phyloP scores from a whole-genome alignment of 352 stramenopile genomes.

The Phytopythium montanum region DNA sequence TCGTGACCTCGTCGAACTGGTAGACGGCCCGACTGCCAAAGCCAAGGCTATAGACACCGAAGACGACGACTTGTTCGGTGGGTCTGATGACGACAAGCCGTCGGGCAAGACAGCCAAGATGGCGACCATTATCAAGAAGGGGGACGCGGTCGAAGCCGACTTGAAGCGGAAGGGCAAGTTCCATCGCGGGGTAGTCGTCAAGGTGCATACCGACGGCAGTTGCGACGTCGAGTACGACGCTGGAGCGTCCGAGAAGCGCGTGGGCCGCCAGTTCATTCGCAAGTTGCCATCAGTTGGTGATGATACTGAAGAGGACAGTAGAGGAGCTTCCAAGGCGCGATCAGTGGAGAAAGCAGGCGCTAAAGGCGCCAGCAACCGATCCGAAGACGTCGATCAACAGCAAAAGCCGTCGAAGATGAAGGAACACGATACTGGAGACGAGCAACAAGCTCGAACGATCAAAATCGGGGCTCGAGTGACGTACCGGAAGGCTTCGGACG shows the following conservation, averaged over 20 bases:
- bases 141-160: conserved; percentile 26
- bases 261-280: conserved; percentile 6
- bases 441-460: conserved; percentile 7
- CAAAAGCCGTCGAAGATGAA: background rate
- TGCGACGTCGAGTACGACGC: conserved; percentile 38
- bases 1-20: conserved; percentile 16
- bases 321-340: background rate
- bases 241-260: conserved; percentile 20
- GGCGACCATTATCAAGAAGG: conserved; percentile 14
- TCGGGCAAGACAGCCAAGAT: background rate
- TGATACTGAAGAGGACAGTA: conserved; percentile 1
- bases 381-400: background rate
- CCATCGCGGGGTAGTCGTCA: conserved; percentile 24
- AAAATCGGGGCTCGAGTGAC: conserved; percentile 33
- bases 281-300: conserved; percentile 3
- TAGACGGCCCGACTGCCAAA: background rate
- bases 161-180: conserved; percentile 38
- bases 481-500: conserved; percentile 28
- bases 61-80: conserved; percentile 21
- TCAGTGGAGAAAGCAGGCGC: conserved; percentile 1
- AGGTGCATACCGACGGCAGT: conserved; percentile 18
- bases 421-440: background rate
- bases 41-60: conserved; percentile 13
- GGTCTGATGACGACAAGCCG: conserved; percentile 16
- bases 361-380: conserved; percentile 13